Base-by-base conservation (phyloP, 1,284 basidiomycete genomes). In the Trichosporon asahii region DNA sequence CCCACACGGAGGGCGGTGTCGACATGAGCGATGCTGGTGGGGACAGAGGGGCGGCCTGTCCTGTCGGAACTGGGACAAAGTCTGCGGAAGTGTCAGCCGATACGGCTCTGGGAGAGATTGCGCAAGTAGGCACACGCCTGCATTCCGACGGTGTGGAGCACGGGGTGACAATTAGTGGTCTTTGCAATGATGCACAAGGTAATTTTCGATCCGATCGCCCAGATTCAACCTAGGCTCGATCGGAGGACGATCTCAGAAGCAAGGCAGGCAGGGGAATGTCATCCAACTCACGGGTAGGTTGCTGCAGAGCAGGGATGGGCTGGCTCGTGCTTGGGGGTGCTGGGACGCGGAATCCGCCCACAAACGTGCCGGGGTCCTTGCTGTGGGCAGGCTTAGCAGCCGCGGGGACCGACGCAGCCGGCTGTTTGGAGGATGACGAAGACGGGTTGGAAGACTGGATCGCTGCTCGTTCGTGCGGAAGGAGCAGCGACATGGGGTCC, bases 401-500 rank as follows among this genome's bases (percentile, higher is more conserved):
- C 15, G 57, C 29, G 27, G 57, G 57, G 12, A 31, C 64, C 7
- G 64, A 49, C 46, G 64, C 18, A 21, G 64, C 12, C 27, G 40
- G 18, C 40, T 46, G 64, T 49, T 61, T 61, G 3, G 57, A 33
- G 29, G 57, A 61, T 14, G 27, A 60, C 14, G 57, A n/a, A 3
- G 57, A 61, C 27, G 27, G 21, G 29, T 9, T 33, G 7, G 66
- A 18, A 3, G 60, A 60, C 37, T 64, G 46, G 70, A 73, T 67
- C 25, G 68, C 67, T 4, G 67, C 70, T 35, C 80, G 69, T 69
- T 84, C 83, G 69, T 83, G 83, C 0, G 82, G 83, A 3, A 84
- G 75, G 0, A 84, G 73, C 33, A 84, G 68, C 0, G 82, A 82
- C 74, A 79, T 77, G 7, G 82, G 83, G 68, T 84, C 82, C 27